Evolutionary conservation across 805 yeast species (phyloP).

Genomic region (Nakazawaea anatomiae): DNA sequence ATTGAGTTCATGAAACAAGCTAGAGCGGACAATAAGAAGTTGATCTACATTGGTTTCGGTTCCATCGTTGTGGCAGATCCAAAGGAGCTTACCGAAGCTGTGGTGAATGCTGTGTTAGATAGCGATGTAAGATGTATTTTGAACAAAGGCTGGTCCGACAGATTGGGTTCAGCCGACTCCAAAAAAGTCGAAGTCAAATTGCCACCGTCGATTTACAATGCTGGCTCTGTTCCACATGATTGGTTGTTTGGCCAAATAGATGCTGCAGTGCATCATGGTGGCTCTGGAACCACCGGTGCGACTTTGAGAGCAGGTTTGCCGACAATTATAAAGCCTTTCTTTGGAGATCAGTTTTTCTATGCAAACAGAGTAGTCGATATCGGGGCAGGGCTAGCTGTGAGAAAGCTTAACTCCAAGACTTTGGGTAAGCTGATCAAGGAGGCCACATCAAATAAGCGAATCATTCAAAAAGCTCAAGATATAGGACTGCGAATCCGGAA

Average conservation of each 20-base stretch:
- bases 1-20: constrained; percentile 60
- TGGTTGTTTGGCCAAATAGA: constrained; percentile 89
- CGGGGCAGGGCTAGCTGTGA: constrained; percentile 74
- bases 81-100: constrained; percentile 65
- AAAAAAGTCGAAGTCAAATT: constrained; percentile 36
- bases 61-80: constrained; percentile 90
- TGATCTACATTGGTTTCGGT: constrained; percentile 93
- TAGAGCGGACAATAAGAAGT: constrained; percentile 48
- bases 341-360: constrained; percentile 94
- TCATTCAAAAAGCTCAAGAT: constrained; percentile 58
- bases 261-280: constrained; percentile 97
- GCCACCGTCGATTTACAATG: constrained; percentile 62
- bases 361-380: constrained; percentile 83
- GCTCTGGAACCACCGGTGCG: constrained; percentile 96
- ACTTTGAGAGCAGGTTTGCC: constrained; percentile 82
- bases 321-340: constrained; percentile 87
- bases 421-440: constrained; percentile 64
- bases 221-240: constrained; percentile 83
- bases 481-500: constrained; percentile 56
- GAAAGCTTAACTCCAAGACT: constrained; percentile 57
- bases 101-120: constrained; percentile 69
- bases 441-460: constrained; percentile 59
- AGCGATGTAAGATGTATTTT: constrained; percentile 84
- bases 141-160: constrained; percentile 93
- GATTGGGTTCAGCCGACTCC: constrained; percentile 37